Evolutionary conservation across 2,329 filamentous ascomycete species (phyloP).

Genomic region (Aspergillus viridinutans): DNA sequence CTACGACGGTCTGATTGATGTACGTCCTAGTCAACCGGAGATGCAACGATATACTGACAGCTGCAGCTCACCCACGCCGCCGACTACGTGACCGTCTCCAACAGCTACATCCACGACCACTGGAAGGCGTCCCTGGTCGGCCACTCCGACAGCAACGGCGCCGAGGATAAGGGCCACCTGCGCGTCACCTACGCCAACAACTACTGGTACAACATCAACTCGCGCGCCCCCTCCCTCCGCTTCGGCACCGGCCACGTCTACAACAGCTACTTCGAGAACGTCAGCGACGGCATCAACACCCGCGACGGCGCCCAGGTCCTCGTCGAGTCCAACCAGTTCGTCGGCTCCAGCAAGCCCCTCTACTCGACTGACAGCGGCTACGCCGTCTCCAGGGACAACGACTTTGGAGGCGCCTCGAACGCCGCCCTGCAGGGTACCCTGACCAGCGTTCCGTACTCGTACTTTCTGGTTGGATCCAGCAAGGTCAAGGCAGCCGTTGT

Average conservation of each 20-base stretch:
- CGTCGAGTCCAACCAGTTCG: constrained; percentile 54
- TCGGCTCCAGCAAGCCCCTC: constrained; percentile 41
- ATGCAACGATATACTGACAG: not conserved
- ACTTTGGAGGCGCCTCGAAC: constrained; percentile 47
- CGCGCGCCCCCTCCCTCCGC: constrained; percentile 58
- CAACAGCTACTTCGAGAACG: constrained; percentile 49
- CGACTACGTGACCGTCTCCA: constrained; percentile 55
- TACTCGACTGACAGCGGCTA: constrained; percentile 47
- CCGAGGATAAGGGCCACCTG: constrained; percentile 59
- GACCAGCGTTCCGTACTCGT: constrained; percentile 51
- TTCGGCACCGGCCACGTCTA: constrained; percentile 63
- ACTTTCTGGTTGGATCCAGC: constrained; percentile 49
- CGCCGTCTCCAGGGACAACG: constrained; percentile 43
- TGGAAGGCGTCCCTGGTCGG: constrained; percentile 59
- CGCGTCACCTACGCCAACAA: constrained; percentile 65
- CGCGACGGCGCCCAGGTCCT: constrained; percentile 56
- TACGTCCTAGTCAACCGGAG: constrained; percentile 4
- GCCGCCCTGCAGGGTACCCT: constrained; percentile 50
- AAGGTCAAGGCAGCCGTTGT: constrained; percentile 46
- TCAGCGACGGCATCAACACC: constrained; percentile 53
- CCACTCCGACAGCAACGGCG: constrained; percentile 56
- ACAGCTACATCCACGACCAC: constrained; percentile 54
- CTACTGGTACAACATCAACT: constrained; percentile 62
- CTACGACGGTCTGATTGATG: constrained; percentile 64
- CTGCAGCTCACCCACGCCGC: constrained; percentile 53